A percentile compares a stretch with the other conserved stretches of the same genome.
Conservation (phyloP, 805 yeast species). For the Ogataea ramenticola region DNA sequence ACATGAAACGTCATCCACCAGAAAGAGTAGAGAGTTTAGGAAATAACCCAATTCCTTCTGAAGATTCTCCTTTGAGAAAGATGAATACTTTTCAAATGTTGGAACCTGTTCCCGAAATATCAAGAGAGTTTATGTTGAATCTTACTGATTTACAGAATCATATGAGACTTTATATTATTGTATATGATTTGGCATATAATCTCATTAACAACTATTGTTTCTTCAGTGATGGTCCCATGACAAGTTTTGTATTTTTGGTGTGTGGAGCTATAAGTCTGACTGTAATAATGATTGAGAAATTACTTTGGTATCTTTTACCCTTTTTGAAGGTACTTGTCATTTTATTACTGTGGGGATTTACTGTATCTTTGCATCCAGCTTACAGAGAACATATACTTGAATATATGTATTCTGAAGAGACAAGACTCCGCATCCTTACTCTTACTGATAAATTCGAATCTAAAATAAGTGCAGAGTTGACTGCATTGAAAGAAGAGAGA, state of each 20-base stretch:
- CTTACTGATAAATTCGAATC: slow-evolving; percentile 43
- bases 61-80: slow-evolving; percentile 42
- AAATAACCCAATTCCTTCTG: slow-evolving; percentile 37
- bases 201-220: slow-evolving; percentile 50
- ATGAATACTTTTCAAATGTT: slow-evolving; percentile 35
- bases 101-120: slow-evolving; percentile 69
- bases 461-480: slow-evolving; percentile 31
- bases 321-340: slow-evolving; percentile 27
- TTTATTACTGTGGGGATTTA: slow-evolving; percentile 41
- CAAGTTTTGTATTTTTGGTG: slow-evolving; percentile 41
- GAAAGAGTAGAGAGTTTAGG: slow-evolving; percentile 30
- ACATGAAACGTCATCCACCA: slow-evolving; percentile 54
- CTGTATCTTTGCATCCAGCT: slow-evolving; percentile 44
- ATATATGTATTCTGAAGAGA: slow-evolving; percentile 53
- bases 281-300: slow-evolving; percentile 4
- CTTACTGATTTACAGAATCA: slow-evolving; percentile 81
- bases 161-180: slow-evolving; percentile 55
- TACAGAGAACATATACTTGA: slow-evolving; percentile 40
- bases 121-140: slow-evolving; percentile 70
- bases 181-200: slow-evolving; percentile 50
- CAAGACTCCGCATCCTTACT: slow-evolving; percentile 44
- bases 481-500: slow-evolving; percentile 28
- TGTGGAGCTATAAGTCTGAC: slow-evolving; percentile 26
- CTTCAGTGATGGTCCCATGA: slow-evolving; percentile 55
- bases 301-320: slow-evolving; percentile 16